Base-by-base conservation (phyloP, 768 basidiomycete species). In the Royoungia palumana region DNA sequence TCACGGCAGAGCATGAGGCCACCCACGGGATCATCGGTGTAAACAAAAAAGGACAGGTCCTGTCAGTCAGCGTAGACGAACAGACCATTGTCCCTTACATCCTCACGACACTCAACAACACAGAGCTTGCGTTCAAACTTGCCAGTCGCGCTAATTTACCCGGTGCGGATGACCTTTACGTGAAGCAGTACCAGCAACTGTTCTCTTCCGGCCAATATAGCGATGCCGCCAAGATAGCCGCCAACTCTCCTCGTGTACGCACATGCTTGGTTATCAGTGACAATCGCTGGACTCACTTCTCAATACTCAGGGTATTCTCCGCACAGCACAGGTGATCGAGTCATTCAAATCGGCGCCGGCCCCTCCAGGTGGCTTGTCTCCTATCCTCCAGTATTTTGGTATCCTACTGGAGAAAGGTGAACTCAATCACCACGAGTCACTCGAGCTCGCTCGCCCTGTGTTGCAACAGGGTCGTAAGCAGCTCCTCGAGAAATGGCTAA, bases 1-100 rank as follows among this genome's bases (percentile, higher is more conserved):
- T 96, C 38, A 97, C 96, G 12, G 91, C 95, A 28, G 94, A 97
- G 62, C 93, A 97, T 63, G 94, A 97, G 68, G 81, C 85, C 16
- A 84, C 86, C 4, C 82, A 92, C 63, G 96, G 96, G 74, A 96
- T 99, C 69, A 92, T 99, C 55, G 95, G 95, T 57, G 94, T 99
- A 64, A 99, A 99, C 81, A 91, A 95, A 80, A 98, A 98, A 73
- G 96, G 96, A 27, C 96, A 99, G 70, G 93, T 97, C 16, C 79
- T 99, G 47, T 94, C 91, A 59, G 96, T 99, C 55, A 93, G 87
- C 56, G 87, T 98, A 55, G 96, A 99, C 68, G 96, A 98, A 64
- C 84, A 91, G 62, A 94, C 93, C 17, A 83, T 98, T 62, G 83
- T 99, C 55, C 95, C 95, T 3, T 99, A 98, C 69, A 89, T 96